Base-by-base conservation (phyloP, 139 green algal genomes). In the Mesotaenium endlicherianum region DNA sequence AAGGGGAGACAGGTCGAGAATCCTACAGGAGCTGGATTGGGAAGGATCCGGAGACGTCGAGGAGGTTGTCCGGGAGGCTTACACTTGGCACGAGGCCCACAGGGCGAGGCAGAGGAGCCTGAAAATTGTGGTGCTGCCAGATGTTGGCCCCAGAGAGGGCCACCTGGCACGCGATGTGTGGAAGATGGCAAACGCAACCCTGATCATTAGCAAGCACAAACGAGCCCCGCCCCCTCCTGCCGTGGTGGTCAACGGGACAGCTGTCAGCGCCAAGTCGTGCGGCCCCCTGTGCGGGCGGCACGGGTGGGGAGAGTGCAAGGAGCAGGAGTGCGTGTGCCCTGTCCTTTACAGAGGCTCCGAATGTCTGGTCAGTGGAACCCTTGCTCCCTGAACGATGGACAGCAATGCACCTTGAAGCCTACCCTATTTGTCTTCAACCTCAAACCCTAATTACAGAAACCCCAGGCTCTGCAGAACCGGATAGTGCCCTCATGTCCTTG, bases 251-350 rank as follows among this genome's bases (percentile, higher is more conserved):
- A 6, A 72, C 8, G 60, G 60, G 17, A 38, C 5, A 72, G 11
- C 8, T 14, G 60, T 47, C 60, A 11, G 6, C 60, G 6, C 60
- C 6, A 11, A 5, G 60, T 72, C 36, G 8, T 11, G 6, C 60
- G 11, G 5, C 5, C 60, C 60, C 5, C 71, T 80, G 50, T 80
- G 71, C 41, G 71, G 71, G 38, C 71, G 71, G 34, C 41, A 68
- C 38, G 71, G 71, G 38, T 80, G 71, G 71, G 71, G 71, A 4
- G 8, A 80, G 55, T 80, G 71, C 71, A 53, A 70, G 55, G 26
- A 47, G 17, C 38, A 58, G 20, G 26, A 53, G 41, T 80, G 71
- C 41, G 31, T 80, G 8, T 80, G 71, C 41, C 71, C 71, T 55
- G 71, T 55, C 45, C 30, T 80, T 17, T 80, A 80, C 41, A 70